Evolutionary conservation across 768 basidiomycete species (phyloP).

Genomic region (Lactarius akahatsu): DNA sequence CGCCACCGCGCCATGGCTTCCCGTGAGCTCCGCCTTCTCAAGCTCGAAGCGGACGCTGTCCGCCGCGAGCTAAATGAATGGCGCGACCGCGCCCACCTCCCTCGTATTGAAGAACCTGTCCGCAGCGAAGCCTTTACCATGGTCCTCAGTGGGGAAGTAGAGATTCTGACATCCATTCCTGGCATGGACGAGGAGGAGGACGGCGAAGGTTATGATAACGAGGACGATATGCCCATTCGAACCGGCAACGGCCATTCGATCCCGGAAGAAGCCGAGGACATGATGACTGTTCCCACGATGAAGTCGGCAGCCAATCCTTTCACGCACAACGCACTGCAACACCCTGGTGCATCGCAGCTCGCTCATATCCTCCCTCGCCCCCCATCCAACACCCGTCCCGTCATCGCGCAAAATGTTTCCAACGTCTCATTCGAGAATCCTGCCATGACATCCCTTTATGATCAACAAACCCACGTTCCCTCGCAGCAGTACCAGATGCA

Average conservation of each 20-base stretch:
- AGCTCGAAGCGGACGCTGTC: slow-evolving; percentile 81
- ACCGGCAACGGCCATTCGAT: slow-evolving; percentile 29
- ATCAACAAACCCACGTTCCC: slow-evolving; percentile 38
- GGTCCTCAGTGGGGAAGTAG: slow-evolving; percentile 69
- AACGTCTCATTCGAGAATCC: slow-evolving; percentile 54
- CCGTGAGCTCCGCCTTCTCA: slow-evolving; percentile 75
- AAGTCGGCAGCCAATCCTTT: slow-evolving; percentile 39
- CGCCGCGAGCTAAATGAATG: slow-evolving; percentile 92
- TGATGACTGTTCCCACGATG: slow-evolving; percentile 39
- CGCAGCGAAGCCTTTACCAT: slow-evolving; percentile 71
- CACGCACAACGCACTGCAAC: slow-evolving; percentile 36
- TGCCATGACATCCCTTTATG: slow-evolving; percentile 46
- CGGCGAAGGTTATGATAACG: slow-evolving; percentile 48
- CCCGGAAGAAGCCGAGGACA: slow-evolving; percentile 30
- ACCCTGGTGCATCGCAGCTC: slow-evolving; percentile 25
- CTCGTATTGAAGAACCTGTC: slow-evolving; percentile 68
- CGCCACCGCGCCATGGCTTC: slow-evolving; percentile 80
- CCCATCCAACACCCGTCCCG: slow-evolving; percentile 39
- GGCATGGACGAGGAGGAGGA: slow-evolving; percentile 59
- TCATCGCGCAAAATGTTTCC: slow-evolving; percentile 46
- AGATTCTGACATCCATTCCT: slow-evolving; percentile 51
- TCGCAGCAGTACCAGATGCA: slow-evolving; percentile 35
- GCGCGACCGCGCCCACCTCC: slow-evolving; percentile 74
- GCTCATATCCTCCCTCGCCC: slow-evolving; percentile 34
- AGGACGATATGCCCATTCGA: slow-evolving; percentile 32